Evolutionary conservation across 2,329 filamentous ascomycete species (phyloP).

Genomic region (Colletotrichum tofieldiae): DNA sequence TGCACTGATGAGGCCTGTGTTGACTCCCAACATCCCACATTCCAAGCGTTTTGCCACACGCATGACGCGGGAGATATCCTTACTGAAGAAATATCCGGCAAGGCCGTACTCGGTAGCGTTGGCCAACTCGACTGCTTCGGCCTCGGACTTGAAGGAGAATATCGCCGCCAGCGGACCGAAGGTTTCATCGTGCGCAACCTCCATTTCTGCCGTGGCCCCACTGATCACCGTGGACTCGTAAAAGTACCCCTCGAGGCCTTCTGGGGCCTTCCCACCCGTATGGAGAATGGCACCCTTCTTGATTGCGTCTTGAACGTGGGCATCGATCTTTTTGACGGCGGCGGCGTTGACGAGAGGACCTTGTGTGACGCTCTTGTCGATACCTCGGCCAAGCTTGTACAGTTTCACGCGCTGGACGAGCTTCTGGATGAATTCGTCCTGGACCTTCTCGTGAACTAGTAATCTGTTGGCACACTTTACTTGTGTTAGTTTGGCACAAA

Average conservation of each 20-base stretch:
- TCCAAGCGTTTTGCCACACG: slow-evolving; percentile 66
- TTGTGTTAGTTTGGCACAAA: neutral
- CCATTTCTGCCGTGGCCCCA: slow-evolving; percentile 77
- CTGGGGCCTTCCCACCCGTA: slow-evolving; percentile 70
- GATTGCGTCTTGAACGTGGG: slow-evolving; percentile 75
- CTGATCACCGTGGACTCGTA: slow-evolving; percentile 79
- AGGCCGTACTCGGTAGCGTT: slow-evolving; percentile 79
- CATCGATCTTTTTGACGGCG: slow-evolving; percentile 73
- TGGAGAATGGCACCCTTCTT: slow-evolving; percentile 73
- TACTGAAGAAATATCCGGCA: slow-evolving; percentile 80
- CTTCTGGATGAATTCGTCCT: slow-evolving; percentile 69
- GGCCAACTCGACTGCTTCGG: slow-evolving; percentile 77
- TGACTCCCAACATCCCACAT: slow-evolving; percentile 56
- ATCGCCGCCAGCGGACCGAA: slow-evolving; percentile 81
- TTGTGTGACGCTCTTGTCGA: slow-evolving; percentile 69
- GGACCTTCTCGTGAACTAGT: slow-evolving; percentile 71
- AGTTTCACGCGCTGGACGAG: slow-evolving; percentile 67
- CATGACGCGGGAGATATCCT: slow-evolving; percentile 58
- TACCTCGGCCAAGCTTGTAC: slow-evolving; percentile 73
- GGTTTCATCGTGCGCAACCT: slow-evolving; percentile 77
- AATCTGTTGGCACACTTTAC: slow-evolving; percentile 66
- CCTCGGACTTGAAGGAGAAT: slow-evolving; percentile 79
- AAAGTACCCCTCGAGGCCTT: slow-evolving; percentile 77
- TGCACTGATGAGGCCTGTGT: slow-evolving; percentile 53
- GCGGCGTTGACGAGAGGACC: slow-evolving; percentile 77